A percentile compares a stretch with the other conserved stretches of the same genome.
These are phyloP conservation scores for Penicilliopsis zonata DNA, from an alignment of 495 filamentous ascomycete genomes.

Conservation along the genomic window DNA sequence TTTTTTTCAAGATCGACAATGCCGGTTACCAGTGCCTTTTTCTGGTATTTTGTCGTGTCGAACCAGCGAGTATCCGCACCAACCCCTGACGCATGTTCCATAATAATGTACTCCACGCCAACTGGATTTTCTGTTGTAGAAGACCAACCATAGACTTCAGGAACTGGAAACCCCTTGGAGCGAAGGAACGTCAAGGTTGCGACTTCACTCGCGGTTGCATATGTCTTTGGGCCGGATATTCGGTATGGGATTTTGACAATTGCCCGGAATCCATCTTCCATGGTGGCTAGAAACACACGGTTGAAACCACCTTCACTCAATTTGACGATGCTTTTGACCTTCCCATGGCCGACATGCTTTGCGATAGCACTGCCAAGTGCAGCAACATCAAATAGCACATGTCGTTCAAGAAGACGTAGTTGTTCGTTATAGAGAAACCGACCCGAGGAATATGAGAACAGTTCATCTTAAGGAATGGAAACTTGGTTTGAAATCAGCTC, in stretches of 20 bases:
- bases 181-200: conserved; percentile 18
- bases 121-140: conserved; percentile 7
- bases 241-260: conserved; percentile 13
- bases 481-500: not conserved
- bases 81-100: conserved; percentile 10
- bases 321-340: conserved; percentile 3
- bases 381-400: conserved; percentile 2
- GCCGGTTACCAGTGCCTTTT: conserved; percentile 4
- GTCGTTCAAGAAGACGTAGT: conserved; percentile 2
- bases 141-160: conserved; percentile 6
- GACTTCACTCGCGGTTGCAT: conserved; percentile 18
- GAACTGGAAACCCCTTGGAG: conserved; percentile 13
- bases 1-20: conserved; percentile 14
- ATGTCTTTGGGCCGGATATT: conserved; percentile 7
- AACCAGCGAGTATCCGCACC: conserved; percentile 7
- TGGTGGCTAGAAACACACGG: conserved; percentile 6
- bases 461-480: not conserved
- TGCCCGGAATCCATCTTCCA: conserved; percentile 8
- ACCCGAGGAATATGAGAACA: conserved; percentile 5
- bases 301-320: conserved; percentile 15
- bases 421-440: conserved; percentile 4
- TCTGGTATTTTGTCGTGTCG: conserved; percentile 5
- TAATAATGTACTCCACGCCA: conserved; percentile 16
- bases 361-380: not conserved
- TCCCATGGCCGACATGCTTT: not conserved